phyloP scores from a whole-genome alignment of 2,329 filamentous ascomycete genomes.

The Curvularia eragrostidis region DNA sequence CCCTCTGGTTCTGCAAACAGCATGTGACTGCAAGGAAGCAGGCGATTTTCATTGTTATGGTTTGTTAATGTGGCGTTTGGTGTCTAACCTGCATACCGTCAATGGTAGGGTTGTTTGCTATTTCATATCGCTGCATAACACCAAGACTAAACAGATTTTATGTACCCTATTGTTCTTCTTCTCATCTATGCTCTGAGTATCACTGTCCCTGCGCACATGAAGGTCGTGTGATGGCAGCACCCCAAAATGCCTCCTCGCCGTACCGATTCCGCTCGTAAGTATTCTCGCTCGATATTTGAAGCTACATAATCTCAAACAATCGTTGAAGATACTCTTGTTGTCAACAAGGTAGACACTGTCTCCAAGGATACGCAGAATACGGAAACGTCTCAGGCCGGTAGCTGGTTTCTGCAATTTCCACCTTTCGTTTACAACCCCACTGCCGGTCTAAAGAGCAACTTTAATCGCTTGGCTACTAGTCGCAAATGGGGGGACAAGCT shows the following conservation, averaged over 20 bases:
- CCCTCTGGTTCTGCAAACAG: not conserved
- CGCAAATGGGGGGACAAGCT: slow-evolving; percentile 13
- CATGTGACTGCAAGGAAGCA: not conserved
- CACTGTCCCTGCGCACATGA: not conserved
- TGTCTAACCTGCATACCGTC: not conserved
- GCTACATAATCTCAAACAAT: not conserved
- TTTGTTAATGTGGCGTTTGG: slow-evolving; percentile 3
- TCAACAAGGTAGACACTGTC: not conserved
- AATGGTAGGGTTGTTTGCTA: not conserved
- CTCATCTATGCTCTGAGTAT: not conserved
- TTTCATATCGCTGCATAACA: slow-evolving; percentile 4
- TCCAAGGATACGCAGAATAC: not conserved
- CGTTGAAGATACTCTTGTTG: not conserved
- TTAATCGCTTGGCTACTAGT: slow-evolving; percentile 11
- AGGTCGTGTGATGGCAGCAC: not conserved
- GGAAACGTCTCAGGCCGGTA: not conserved
- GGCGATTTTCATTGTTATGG: not conserved
- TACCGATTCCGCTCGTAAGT: slow-evolving; percentile 4
- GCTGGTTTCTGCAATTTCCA: slow-evolving; percentile 14
- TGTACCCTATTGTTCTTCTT: too few relatives aligned
- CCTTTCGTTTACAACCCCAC: slow-evolving; percentile 13
- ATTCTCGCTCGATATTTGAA: not conserved
- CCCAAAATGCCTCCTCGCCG: not conserved
- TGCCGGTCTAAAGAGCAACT: slow-evolving; percentile 11
- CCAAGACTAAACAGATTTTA: not conserved